These are phyloP conservation scores for Cardiospermum halicacabum DNA, from an alignment of 345 rosid genomes.

Conservation along the genomic window DNA sequence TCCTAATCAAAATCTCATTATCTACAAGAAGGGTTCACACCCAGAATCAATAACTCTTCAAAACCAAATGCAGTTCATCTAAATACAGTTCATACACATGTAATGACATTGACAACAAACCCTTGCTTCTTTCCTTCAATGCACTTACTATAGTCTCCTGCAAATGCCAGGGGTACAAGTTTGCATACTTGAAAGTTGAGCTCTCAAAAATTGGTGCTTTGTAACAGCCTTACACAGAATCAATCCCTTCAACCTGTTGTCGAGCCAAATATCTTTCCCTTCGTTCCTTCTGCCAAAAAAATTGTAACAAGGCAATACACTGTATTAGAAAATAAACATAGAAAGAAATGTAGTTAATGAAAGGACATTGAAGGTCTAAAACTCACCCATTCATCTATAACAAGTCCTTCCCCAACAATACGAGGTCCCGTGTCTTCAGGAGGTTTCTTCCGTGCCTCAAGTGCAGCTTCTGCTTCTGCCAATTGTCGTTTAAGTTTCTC, in stretches of 20 bases:
- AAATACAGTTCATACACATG: constrained; percentile 17
- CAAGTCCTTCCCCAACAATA: constrained; percentile 61
- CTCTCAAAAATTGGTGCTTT: constrained; percentile 7
- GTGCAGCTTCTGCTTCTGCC: constrained; percentile 59
- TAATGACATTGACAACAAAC: constrained; percentile 3
- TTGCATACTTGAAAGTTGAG: constrained; percentile 11
- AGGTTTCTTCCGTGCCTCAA: constrained; percentile 55
- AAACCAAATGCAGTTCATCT: constrained; percentile 6
- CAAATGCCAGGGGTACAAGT: constrained; percentile 6
- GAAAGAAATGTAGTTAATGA: background rate
- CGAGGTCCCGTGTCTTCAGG: constrained; percentile 45
- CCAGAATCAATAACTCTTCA: constrained; percentile 5
- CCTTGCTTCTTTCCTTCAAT: constrained; percentile 1
- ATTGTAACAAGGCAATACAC: background rate
- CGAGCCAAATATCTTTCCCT: constrained; percentile 68
- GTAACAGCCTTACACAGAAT: constrained; percentile 28
- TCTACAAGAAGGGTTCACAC: constrained; percentile 14
- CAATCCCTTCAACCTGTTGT: constrained; percentile 53
- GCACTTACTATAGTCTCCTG: too few relatives aligned
- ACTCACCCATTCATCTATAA: constrained; percentile 74
- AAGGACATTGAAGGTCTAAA: background rate
- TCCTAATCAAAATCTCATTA: constrained; percentile 16
- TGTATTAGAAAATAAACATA: background rate
- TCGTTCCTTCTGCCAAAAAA: constrained; percentile 52
- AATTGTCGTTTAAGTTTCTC: constrained; percentile 59